Base-by-base conservation (phyloP, 1,284 basidiomycete species). In the Cronartium ribicola region DNA sequence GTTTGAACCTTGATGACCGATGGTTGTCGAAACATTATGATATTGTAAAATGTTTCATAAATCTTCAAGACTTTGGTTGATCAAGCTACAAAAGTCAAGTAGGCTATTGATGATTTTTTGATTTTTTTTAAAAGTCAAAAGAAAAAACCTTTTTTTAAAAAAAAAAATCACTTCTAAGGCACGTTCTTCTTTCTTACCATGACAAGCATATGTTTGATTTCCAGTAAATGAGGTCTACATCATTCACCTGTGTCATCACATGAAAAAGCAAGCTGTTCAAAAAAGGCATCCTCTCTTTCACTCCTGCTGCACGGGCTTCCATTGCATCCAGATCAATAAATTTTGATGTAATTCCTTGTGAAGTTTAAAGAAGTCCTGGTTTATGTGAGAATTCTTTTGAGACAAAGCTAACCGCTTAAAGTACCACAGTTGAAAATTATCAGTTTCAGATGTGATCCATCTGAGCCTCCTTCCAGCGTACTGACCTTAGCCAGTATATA, bases 71-170 rank as follows among this genome's bases (percentile, higher is more conserved):
- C 66, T 1, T 76, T 73, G 4, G 66, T 67, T 2, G 78, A 76
- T 20, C 77, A 77, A 39, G 80, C 80, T 63, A 83, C 82, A 69
- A 82, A 82, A 10, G 81, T 82, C 68, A 82, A 77, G 75, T 82
- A 82, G 3, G 81, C 78, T 78, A 61, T 22, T 64, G n/a, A 29
- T 29, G 29, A 29, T 1, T 1, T 29, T 1, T 36, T 36, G 8
- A 59, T n/a, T 59, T 29, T 37, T 17, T 11, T 5, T 29, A 29
- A 37, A 13, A 55, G 59, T 37, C 70, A 22, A 70, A 14, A 36
- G 61, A 43, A 20, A 29, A 20, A 29, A 29, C 1, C 29, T 29
- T 29, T 29, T 29, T 29, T 29, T 29, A 29, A 29, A 29, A 29
- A 29, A 29, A 29, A 29, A 29, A 29, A 29, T 29, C 29, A 29